phyloP scores from a whole-genome alignment of 31 red algal genomes.

The Porphyra umbilicalis region DNA sequence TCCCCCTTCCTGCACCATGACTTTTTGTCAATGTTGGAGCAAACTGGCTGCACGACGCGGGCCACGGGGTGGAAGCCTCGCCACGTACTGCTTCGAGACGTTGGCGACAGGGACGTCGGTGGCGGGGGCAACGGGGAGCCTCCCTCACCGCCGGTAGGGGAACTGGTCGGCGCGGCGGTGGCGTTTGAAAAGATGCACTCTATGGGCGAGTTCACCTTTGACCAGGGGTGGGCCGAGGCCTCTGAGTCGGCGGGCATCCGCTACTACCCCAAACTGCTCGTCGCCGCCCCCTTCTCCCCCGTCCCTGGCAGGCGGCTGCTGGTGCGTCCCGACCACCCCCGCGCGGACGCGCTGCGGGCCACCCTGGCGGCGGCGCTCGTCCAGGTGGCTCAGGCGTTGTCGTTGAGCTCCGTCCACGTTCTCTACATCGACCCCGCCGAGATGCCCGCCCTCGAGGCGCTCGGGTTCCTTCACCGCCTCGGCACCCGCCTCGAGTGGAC shows the following conservation, averaged over 20 bases:
- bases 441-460: slow-evolving; percentile 25
- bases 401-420: slow-evolving; percentile 71
- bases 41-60: slow-evolving; percentile 36
- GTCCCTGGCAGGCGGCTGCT: slow-evolving; percentile 67
- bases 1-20: slow-evolving; percentile 69
- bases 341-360: slow-evolving; percentile 7
- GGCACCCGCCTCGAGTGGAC: slow-evolving; percentile 75
- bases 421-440: slow-evolving; percentile 74
- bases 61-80: slow-evolving; percentile 56
- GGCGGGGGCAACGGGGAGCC: not conserved
- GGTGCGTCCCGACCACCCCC: slow-evolving; percentile 4
- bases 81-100: slow-evolving; percentile 39
- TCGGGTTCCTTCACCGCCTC: slow-evolving; percentile 58
- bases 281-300: slow-evolving; percentile 82
- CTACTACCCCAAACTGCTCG: slow-evolving; percentile 87
- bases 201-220: slow-evolving; percentile 90
- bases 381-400: slow-evolving; percentile 18
- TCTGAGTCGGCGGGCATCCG: slow-evolving; percentile 37
- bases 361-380: slow-evolving; percentile 27
- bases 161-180: slow-evolving; percentile 43
- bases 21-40: slow-evolving; percentile 64
- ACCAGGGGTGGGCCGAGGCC: slow-evolving; percentile 73
- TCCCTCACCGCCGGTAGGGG: too few relatives aligned
- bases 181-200: slow-evolving; percentile 70
- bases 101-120: not conserved